Base-by-base conservation (phyloP, 768 basidiomycete genomes). In the Kwoniella shandongensis region DNA sequence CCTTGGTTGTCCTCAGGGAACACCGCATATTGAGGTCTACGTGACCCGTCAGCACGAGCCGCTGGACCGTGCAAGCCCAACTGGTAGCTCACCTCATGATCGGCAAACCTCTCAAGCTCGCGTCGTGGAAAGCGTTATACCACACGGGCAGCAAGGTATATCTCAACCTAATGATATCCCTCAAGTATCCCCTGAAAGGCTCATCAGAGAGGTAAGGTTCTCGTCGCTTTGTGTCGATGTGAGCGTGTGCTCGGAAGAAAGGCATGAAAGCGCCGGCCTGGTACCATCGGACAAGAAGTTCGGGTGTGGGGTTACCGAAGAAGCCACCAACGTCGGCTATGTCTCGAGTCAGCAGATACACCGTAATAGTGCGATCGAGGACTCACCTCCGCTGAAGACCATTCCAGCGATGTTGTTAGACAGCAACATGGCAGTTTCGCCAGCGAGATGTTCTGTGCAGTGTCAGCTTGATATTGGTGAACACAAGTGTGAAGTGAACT, bases 191-290 rank as follows among this genome's bases (percentile, higher is more conserved):
- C 79, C 88, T 89, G 80, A 89, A 87, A 2, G 93, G 92, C 66
- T 96, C 86, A 11, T 91, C 89, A 46, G 88, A 82, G 0, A 98
- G 81, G 81, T 86, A 99, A 1, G 94, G 94, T 77, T 99, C 96
- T 38, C 96, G 86, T 40, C 96, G 86, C 79, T 97, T 98, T 26
- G 93, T 93, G 74, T 99, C 94, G 68, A 97, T 86, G 76, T 97
- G 94, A 11, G 93, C 94, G 76, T 99, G 96, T 1, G 94, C 96
- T 57, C 96, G 85, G 86, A 98, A 93, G 85, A 99, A 99, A 5
- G 96, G 94, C 50, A 86, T 86, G 78, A 98, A 94, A 1, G 85
- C 84, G 23, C 96, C 96, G 47, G 94, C 88, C 79, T 89, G 91
- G 66, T 99, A 98, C 93, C 94, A 99, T 45, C 96, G 82, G 8